Conservation (phyloP, 768 basidiomycete genomes). For the Lactarius quietus region DNA sequence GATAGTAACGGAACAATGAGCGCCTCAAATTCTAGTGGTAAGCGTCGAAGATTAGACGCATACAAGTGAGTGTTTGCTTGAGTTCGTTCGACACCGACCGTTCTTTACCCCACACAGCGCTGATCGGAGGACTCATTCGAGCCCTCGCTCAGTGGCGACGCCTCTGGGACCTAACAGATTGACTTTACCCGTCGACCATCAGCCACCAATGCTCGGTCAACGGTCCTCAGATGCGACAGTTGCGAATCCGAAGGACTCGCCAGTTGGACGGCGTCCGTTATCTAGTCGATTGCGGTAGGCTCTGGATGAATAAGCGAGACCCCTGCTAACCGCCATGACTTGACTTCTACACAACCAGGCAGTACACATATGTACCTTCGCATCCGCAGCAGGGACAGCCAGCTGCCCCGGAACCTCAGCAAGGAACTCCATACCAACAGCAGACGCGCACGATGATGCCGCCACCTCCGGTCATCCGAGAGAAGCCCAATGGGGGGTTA, state of each 20-base stretch:
- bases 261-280: slow-evolving; percentile 40
- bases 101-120: slow-evolving; percentile 6
- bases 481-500: background rate
- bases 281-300: slow-evolving; percentile 53
- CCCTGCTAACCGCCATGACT: background rate
- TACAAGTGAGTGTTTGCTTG: slow-evolving; percentile 38
- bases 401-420: slow-evolving; percentile 30
- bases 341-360: slow-evolving; percentile 38
- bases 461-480: slow-evolving; percentile 30
- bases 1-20: slow-evolving; percentile 37
- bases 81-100: background rate
- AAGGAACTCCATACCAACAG: slow-evolving; percentile 27
- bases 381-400: slow-evolving; percentile 41
- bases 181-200: slow-evolving; percentile 62
- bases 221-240: slow-evolving; percentile 23
- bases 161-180: slow-evolving; percentile 61
- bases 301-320: background rate
- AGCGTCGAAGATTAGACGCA: slow-evolving; percentile 52
- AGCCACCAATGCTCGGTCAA: slow-evolving; percentile 41
- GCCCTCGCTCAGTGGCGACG: slow-evolving; percentile 54
- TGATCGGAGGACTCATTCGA: slow-evolving; percentile 39
- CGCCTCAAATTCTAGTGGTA: slow-evolving; percentile 53
- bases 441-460: slow-evolving; percentile 31
- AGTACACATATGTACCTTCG: slow-evolving; percentile 62
- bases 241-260: slow-evolving; percentile 8